Evolutionary conservation across 1,284 basidiomycete genomes (phyloP).

Genomic region (Trichosporon sp.): DNA sequence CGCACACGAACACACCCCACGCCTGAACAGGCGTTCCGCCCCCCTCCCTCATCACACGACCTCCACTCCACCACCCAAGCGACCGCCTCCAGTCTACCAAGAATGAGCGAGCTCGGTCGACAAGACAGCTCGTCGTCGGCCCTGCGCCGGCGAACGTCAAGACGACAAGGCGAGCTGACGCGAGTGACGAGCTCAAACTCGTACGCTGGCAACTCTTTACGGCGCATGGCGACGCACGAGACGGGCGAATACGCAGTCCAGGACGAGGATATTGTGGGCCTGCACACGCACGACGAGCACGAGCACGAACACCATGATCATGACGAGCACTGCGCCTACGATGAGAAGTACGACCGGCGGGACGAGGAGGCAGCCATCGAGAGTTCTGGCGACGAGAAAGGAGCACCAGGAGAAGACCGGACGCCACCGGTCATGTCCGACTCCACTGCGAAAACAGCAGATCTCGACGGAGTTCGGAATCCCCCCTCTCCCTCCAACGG

Average conservation of each 20-base stretch:
- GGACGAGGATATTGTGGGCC: conserved; percentile 28
- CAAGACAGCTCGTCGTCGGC: conserved; percentile 4
- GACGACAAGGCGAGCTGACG: conserved; percentile 3
- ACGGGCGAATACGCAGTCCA: conserved; percentile 42
- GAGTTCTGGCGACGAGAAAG: not conserved
- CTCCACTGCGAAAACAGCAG: not conserved
- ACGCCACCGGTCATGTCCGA: conserved; percentile 11
- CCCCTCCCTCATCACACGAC: not conserved
- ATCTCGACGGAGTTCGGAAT: not conserved
- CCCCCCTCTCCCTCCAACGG: not conserved
- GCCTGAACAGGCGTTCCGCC: not conserved
- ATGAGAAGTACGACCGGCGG: conserved; percentile 3
- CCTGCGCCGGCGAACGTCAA: not conserved
- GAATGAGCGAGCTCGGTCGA: conserved; percentile 13
- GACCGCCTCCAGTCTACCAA: not conserved
- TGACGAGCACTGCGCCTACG: conserved; percentile 6
- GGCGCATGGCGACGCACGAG: conserved; percentile 54
- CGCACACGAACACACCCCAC: not conserved
- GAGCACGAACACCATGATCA: conserved; percentile 30
- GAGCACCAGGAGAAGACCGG: not conserved
- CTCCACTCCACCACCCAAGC: not conserved
- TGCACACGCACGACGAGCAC: conserved; percentile 43
- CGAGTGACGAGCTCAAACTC: conserved; percentile 16
- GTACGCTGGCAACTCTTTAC: conserved; percentile 28
- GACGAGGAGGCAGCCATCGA: conserved; percentile 16